Base-by-base conservation (phyloP, 208 protist species). In the Crithidia acanthocephali region DNA sequence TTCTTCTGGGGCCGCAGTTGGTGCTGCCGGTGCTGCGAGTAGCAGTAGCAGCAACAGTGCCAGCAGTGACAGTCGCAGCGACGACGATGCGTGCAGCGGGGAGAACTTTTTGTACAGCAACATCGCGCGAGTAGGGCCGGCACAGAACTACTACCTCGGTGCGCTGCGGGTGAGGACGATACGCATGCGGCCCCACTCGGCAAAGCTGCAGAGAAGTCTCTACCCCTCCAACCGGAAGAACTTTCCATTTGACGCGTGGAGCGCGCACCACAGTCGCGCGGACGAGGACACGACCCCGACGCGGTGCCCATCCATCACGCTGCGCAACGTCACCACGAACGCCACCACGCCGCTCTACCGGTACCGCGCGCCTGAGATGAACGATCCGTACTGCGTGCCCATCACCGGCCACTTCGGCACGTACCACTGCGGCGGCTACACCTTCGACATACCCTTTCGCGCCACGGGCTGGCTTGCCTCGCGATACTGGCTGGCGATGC, bases 361-460 rank as follows among this genome's bases (percentile, higher is more conserved):
- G n/a, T 74, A 67, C 35, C 32, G 22, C 2, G 32, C 68, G 0
- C 68, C 68, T 18, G 48, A 66, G 13, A 59, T 20, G 0, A 65
- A 30, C 23, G 33, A 65, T 7, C 57, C 68, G 18, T 65, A 74
- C 50, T 74, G 68, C 40, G 68, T 67, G 16, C 5, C 47, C 2
- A 67, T 50, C 0, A 45, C 18, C 13, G 59, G 59, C 33, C 59
- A 33, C 57, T 67, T 53, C 11, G 60, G 60, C n/a, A 35, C 0
- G 11, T 68, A 74, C 35, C 69, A 74, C 42, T 74, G 68, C 30
- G 68, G 68, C 10, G 68, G 68, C 48, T 74, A 74, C 58, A 61
- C 37, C 58, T 37, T 74, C 50, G 68, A 74, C 9, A 40, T 74
- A 0, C 59, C 68, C 2, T 74, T 74, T 23, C 69, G 58, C 2